Evolutionary conservation across 371 early-diverging fungal species (phyloP).

Genomic region (Mortierella sp.): DNA sequence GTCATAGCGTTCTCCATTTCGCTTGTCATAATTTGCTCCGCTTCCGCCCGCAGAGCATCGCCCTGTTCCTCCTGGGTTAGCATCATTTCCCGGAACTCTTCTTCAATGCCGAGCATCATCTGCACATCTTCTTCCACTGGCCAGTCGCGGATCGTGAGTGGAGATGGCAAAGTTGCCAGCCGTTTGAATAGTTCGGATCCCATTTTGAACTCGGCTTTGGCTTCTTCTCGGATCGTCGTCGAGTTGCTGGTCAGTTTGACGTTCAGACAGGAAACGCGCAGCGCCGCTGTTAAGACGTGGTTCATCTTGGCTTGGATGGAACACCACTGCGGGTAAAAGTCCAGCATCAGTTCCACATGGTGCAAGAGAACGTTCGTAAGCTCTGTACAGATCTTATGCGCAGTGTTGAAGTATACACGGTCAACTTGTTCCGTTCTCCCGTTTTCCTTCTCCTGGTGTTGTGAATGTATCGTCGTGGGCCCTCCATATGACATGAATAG

Average conservation of each 20-base stretch:
- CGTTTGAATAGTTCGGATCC: conserved; percentile 29
- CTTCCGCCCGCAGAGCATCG: conserved; percentile 9
- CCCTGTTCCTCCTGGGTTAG: conserved; percentile 20
- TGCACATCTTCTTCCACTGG: conserved; percentile 39
- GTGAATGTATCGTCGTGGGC: too few relatives aligned
- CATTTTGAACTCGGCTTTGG: conserved; percentile 40
- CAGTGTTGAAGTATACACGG: conserved; percentile 26
- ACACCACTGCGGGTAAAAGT: conserved; percentile 41
- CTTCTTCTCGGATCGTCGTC: conserved; percentile 15
- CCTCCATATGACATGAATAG: too few relatives aligned
- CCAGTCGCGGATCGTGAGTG: conserved; percentile 37
- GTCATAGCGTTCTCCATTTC: too few relatives aligned
- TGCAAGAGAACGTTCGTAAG: conserved; percentile 31
- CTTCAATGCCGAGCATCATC: conserved; percentile 24
- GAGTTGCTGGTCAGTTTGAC: conserved; percentile 18
- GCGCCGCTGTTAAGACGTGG: conserved; percentile 24
- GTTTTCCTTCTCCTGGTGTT: too few relatives aligned
- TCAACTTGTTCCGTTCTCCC: too few relatives aligned
- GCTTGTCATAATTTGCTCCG: too few relatives aligned
- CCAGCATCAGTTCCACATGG: conserved; percentile 38
- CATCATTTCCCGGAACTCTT: conserved; percentile 36
- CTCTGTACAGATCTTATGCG: conserved; percentile 38
- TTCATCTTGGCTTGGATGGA: conserved; percentile 35
- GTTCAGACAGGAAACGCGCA: conserved; percentile 36
- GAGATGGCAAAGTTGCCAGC: conserved; percentile 25